Conservation (phyloP, 768 basidiomycete genomes). For the Lyophyllum decastes region DNA sequence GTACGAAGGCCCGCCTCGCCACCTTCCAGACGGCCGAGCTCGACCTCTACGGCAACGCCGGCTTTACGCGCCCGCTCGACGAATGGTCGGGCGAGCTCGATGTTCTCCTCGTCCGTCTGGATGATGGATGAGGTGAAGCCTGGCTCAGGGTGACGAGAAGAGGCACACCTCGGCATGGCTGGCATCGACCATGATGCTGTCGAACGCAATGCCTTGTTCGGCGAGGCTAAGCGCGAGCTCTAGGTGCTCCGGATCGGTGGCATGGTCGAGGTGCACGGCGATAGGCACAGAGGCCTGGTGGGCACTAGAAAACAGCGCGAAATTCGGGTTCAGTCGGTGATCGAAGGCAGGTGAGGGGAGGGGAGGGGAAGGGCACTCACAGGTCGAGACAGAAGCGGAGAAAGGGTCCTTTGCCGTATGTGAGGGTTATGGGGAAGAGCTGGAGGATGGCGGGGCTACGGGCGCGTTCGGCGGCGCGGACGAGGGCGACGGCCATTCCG, state of each 20-base stretch:
- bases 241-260: conserved; percentile 45
- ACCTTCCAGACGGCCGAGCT: conserved; percentile 49
- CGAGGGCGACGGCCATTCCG: conserved; percentile 43
- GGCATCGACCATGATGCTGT: conserved; percentile 53
- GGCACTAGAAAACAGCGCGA: conserved; percentile 35
- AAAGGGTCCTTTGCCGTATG: conserved; percentile 46
- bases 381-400: conserved; percentile 44
- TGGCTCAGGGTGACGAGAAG: neutral
- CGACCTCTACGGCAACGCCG: conserved; percentile 47
- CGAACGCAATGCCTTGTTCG: conserved; percentile 46
- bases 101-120: conserved; percentile 50
- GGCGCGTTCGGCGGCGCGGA: conserved; percentile 48
- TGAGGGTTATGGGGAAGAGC: conserved; percentile 47
- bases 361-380: conserved; percentile 21
- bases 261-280: conserved; percentile 50
- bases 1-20: conserved; percentile 49
- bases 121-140: neutral
- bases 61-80: conserved; percentile 41
- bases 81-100: conserved; percentile 42
- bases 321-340: neutral
- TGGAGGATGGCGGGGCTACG: conserved; percentile 46
- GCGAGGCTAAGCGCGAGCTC: conserved; percentile 46
- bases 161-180: conserved; percentile 45
- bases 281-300: conserved; percentile 49
- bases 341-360: neutral